Conservation (phyloP, 2,329 filamentous ascomycete genomes). For the Phyllosticta citrichinensis region DNA sequence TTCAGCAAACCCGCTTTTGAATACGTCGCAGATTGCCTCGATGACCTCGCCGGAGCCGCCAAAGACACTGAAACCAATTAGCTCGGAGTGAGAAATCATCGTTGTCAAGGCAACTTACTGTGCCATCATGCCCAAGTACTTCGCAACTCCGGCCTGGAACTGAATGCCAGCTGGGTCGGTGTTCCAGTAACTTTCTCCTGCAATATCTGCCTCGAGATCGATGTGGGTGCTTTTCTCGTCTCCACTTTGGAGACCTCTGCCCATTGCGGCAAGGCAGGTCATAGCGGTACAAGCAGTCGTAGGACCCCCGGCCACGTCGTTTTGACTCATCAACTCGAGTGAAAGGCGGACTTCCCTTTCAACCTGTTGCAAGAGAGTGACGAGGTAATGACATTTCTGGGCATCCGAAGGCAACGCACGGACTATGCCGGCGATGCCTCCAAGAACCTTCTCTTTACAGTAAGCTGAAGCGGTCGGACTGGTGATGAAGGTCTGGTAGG, state of each 20-base stretch:
- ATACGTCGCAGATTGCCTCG: slow-evolving; percentile 60
- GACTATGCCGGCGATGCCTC: slow-evolving; percentile 64
- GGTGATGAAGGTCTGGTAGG: slow-evolving; percentile 57
- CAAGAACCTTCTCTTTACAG: slow-evolving; percentile 63
- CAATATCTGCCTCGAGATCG: slow-evolving; percentile 50
- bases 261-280: slow-evolving; percentile 59
- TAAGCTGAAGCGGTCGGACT: slow-evolving; percentile 53
- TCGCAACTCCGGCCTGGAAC: slow-evolving; percentile 40
- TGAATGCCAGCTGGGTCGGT: slow-evolving; percentile 37
- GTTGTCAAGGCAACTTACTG: slow-evolving; percentile 15
- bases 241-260: slow-evolving; percentile 60
- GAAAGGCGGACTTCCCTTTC: slow-evolving; percentile 31
- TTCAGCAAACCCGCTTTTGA: slow-evolving; percentile 68
- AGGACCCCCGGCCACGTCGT: slow-evolving; percentile 29
- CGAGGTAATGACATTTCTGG: slow-evolving; percentile 44
- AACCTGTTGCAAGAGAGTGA: slow-evolving; percentile 51
- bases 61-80: slow-evolving; percentile 33
- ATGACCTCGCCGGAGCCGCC: slow-evolving; percentile 55
- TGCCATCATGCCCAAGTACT: slow-evolving; percentile 41
- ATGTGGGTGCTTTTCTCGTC: slow-evolving; percentile 40
- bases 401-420: slow-evolving; percentile 56
- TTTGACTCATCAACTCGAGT: slow-evolving; percentile 10
- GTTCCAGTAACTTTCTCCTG: slow-evolving; percentile 38
- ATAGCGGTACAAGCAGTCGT: slow-evolving; percentile 44
- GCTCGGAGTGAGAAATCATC: neutral